phyloP scores from a whole-genome alignment of 331 rosid genomes.

The Pyracantha coccinea region DNA sequence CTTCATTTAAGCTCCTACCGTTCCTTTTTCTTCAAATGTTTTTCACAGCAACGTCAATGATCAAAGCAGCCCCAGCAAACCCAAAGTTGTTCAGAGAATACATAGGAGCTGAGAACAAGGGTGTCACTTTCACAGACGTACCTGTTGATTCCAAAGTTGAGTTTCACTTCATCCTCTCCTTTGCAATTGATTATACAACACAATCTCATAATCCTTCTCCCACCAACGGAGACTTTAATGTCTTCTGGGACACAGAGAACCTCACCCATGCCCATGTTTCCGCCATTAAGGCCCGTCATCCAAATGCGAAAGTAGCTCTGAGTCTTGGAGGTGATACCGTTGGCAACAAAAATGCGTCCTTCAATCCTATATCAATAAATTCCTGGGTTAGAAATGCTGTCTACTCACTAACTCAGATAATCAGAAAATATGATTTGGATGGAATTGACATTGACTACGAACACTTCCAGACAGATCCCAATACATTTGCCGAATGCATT shows the following conservation, averaged over 20 bases:
- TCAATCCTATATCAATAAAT: conserved; percentile 9
- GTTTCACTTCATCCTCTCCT: conserved; percentile 26
- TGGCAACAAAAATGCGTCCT: not conserved
- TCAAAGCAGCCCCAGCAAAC: conserved; percentile 5
- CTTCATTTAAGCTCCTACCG: not conserved
- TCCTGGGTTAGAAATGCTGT: conserved; percentile 28
- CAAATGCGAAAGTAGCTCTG: conserved; percentile 27
- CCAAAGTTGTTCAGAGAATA: conserved; percentile 30
- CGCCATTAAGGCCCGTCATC: conserved; percentile 11
- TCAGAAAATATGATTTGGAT: not conserved
- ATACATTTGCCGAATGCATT: conserved; percentile 22
- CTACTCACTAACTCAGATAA: conserved; percentile 3
- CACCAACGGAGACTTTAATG: conserved; percentile 23
- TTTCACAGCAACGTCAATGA: not conserved
- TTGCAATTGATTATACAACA: conserved; percentile 16
- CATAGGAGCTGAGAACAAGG: conserved; percentile 17
- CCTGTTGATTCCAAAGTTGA: conserved; percentile 16
- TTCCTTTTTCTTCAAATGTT: conserved; percentile 3
- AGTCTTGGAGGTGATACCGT: conserved; percentile 28
- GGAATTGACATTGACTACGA: conserved; percentile 34
- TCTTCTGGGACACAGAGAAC: conserved; percentile 25
- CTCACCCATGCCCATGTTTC: conserved; percentile 21
- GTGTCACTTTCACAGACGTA: conserved; percentile 16
- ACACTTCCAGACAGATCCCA: conserved; percentile 21
- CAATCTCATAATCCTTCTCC: conserved; percentile 5